phyloP scores from a whole-genome alignment of 139 green algal genomes.

The Haematococcus lacustris region DNA sequence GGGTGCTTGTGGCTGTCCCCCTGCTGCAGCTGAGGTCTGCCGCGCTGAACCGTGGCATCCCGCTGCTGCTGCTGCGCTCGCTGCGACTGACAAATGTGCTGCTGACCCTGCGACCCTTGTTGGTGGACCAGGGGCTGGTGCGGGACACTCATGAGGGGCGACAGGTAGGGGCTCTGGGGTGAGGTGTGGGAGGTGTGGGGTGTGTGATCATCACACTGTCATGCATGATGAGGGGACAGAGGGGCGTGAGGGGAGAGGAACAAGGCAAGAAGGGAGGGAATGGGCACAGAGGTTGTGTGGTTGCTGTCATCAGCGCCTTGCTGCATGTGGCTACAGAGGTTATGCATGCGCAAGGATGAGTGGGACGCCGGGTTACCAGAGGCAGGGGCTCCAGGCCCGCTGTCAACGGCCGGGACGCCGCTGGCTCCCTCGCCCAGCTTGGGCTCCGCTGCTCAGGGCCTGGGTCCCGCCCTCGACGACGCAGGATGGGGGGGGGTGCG shows the following conservation, averaged over 20 bases:
- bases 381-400: no score
- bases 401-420: no score
- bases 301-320: background rate
- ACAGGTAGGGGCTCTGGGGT: no score
- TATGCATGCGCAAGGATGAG: no score
- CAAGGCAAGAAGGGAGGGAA: background rate
- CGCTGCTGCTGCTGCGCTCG: background rate
- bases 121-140: background rate
- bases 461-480: no score
- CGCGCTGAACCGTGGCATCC: background rate
- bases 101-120: background rate
- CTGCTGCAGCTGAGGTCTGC: background rate
- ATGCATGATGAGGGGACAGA: background rate
- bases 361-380: no score
- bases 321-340: no score
- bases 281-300: background rate
- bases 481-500: no score
- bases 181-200: no score
- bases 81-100: background rate
- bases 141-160: no score
- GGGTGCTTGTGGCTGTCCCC: background rate
- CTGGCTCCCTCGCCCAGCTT: no score
- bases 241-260: background rate
- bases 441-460: no score
- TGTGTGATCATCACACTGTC: background rate